A percentile compares a stretch with the other conserved stretches of the same genome.
phyloP scores from a whole-genome alignment of 2,329 filamentous ascomycete genomes.

The Exophiala sp. region DNA sequence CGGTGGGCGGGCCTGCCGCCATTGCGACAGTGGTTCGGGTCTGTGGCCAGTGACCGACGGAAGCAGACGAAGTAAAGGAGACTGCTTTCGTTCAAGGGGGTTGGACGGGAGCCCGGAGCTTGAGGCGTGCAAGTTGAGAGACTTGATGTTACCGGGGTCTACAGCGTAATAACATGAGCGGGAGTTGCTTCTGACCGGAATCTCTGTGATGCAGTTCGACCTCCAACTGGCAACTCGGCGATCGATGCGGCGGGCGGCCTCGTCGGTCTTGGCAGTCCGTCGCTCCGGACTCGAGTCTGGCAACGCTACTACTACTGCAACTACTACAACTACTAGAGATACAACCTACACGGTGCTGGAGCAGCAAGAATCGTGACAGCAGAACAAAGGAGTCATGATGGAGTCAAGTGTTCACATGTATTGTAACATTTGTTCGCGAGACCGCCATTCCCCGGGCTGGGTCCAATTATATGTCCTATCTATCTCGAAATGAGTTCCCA shows the following conservation, averaged over 20 bases:
- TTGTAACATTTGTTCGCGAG: not conserved
- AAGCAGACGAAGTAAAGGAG: not conserved
- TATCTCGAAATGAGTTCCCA: not conserved
- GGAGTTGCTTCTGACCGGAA: no score
- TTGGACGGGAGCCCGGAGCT: no score
- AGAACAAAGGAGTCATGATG: no score
- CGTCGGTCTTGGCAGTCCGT: no score
- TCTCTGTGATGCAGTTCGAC: no score
- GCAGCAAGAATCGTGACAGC: no score
- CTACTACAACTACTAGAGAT: not conserved
- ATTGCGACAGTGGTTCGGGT: slow-evolving; percentile 18
- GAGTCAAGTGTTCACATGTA: not conserved
- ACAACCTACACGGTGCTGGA: not conserved
- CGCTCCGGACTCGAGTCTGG: not conserved
- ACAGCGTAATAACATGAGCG: no score
- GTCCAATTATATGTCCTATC: not conserved
- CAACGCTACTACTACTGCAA: not conserved
- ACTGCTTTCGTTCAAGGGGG: no score
- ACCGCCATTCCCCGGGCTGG: not conserved
- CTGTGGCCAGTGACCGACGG: slow-evolving; percentile 10
- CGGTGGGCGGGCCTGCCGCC: slow-evolving; percentile 43
- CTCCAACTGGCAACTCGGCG: not conserved
- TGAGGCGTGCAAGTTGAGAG: no score
- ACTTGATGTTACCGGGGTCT: no score
- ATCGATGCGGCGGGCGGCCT: no score